Percentiles rank a stretch among this genome's conserved stretches.
Evolutionary conservation across 179 eudicot species (phyloP).

Genomic region (Patellifolia procumbens): DNA sequence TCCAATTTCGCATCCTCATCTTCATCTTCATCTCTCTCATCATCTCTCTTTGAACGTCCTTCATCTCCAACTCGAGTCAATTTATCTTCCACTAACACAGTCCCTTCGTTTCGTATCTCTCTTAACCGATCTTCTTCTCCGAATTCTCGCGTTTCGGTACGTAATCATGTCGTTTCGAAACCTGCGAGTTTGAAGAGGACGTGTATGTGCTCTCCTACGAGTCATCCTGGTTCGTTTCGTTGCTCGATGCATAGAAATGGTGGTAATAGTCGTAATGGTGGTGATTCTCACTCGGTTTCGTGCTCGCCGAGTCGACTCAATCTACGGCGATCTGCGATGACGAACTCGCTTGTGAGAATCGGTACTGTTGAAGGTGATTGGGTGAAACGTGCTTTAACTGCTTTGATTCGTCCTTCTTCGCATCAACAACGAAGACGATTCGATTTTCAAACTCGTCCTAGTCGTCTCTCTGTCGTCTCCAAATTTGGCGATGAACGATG

Average conservation of each 20-base stretch:
- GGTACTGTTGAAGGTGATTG: conserved; percentile 95
- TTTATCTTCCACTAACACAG: conserved; percentile 39
- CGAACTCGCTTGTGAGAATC: conserved; percentile 84
- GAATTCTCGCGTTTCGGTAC: conserved; percentile 46
- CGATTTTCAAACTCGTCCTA: conserved; percentile 63
- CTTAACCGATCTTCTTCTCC: conserved; percentile 66
- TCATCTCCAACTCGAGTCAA: conserved; percentile 79
- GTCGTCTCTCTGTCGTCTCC: conserved; percentile 76
- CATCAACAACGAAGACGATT: conserved; percentile 75
- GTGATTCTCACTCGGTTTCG: conserved; percentile 23
- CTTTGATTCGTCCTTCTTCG: conserved; percentile 89
- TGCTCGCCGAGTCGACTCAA: conserved; percentile 64
- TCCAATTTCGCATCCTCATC: conserved; percentile 41
- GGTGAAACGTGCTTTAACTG: conserved; percentile 78
- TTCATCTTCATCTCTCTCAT: conserved; percentile 34
- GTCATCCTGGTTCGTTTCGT: conserved; percentile 87
- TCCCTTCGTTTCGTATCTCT: conserved; percentile 65
- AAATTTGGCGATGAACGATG: conserved; percentile 54
- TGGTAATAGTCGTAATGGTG: neutral
- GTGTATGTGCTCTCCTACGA: conserved; percentile 91
- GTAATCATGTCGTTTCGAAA: conserved; percentile 46
- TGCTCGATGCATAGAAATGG: conserved; percentile 72
- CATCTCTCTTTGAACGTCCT: conserved; percentile 49
- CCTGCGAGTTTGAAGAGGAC: conserved; percentile 49
- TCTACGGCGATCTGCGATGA: conserved; percentile 86